phyloP scores from a whole-genome alignment of 148 eudicot species.

The Chenopodium suecicum region DNA sequence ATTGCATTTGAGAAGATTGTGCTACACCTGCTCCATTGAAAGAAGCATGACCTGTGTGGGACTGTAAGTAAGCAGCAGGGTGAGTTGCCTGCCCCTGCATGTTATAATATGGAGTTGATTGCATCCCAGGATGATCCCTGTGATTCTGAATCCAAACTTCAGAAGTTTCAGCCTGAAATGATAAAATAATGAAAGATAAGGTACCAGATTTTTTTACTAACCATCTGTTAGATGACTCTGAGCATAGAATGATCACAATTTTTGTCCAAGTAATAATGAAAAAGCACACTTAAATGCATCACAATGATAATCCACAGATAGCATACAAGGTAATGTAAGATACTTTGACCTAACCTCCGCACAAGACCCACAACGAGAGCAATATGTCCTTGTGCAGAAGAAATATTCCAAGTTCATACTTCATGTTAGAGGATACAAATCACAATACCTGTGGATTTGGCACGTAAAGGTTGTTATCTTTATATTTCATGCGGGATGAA shows the following conservation, averaged over 20 bases:
- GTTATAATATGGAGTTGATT: conserved; percentile 70
- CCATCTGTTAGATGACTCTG: neutral
- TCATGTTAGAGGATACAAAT: neutral
- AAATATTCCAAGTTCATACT: neutral
- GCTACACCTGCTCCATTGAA: conserved; percentile 64
- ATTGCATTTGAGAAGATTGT: conserved; percentile 83
- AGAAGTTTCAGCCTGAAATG: conserved; percentile 71
- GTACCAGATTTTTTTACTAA: neutral
- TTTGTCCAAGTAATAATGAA: no score
- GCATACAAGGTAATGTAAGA: neutral
- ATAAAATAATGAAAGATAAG: no score
- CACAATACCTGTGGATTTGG: conserved; percentile 76
- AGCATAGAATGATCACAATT: neutral
- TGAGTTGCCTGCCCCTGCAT: conserved; percentile 74
- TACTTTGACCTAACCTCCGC: neutral
- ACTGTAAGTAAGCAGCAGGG: conserved; percentile 68
- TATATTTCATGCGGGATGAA: conserved; percentile 75
- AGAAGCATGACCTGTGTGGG: conserved; percentile 64
- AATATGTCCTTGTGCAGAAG: neutral
- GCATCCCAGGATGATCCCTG: conserved; percentile 66
- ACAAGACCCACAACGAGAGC: neutral
- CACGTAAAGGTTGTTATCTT: conserved; percentile 70
- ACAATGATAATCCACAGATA: neutral
- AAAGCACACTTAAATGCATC: no score
- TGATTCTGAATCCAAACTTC: conserved; percentile 77